Evolutionary conservation across 1,284 basidiomycete genomes (phyloP).

Genomic region (Malassezia psittaci): DNA sequence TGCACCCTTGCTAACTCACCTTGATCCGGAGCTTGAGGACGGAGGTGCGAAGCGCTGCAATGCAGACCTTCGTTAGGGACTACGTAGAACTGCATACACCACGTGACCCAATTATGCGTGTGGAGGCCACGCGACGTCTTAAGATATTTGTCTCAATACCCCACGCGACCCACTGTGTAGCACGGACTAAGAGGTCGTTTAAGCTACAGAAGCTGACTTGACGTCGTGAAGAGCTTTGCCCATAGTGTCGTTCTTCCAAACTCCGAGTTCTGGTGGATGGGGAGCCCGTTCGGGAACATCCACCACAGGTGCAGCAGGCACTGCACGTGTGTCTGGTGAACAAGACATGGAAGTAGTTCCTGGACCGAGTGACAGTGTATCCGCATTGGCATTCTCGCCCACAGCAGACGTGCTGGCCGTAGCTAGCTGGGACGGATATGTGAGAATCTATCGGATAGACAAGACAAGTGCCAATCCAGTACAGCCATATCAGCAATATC

Average conservation of each 20-base stretch:
- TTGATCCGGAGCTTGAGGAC: constrained; percentile 19
- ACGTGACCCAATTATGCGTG: constrained; percentile 5
- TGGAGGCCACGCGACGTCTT: background rate
- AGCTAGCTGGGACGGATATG: constrained; percentile 49
- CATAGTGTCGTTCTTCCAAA: constrained; percentile 35
- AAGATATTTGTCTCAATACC: background rate
- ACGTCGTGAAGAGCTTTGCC: background rate
- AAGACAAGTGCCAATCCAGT: constrained; percentile 65
- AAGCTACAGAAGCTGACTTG: too few species aligned
- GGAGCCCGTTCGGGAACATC: constrained; percentile 24
- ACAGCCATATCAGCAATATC: constrained; percentile 52
- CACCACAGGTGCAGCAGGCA: constrained; percentile 13
- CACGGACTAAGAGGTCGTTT: background rate
- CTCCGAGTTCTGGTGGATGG: constrained; percentile 28
- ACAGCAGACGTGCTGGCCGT: constrained; percentile 49
- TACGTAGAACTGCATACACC: constrained; percentile 12
- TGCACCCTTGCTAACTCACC: constrained; percentile 8
- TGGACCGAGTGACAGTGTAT: constrained; percentile 47
- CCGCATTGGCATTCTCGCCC: constrained; percentile 46
- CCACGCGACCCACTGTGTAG: background rate
- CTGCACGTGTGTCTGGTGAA: constrained; percentile 27
- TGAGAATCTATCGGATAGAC: constrained; percentile 55
- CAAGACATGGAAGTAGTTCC: constrained; percentile 61
- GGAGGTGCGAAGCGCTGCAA: constrained; percentile 13
- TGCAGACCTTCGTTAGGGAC: background rate